phyloP scores from a whole-genome alignment of 192 early-diverging fungal genomes.

The Jimgerdemannia flammicorona region DNA sequence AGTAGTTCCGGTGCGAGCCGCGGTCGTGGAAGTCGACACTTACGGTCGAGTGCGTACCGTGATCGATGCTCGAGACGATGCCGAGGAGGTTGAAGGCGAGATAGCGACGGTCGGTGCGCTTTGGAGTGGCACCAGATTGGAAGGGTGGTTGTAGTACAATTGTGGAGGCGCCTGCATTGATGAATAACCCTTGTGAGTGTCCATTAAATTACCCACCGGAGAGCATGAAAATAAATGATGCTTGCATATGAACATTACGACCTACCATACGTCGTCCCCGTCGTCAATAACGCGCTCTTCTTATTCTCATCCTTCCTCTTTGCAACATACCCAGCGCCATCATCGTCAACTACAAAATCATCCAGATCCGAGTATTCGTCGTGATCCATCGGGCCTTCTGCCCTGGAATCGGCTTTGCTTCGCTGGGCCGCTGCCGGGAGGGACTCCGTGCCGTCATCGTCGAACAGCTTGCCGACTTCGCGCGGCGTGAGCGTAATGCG shows the following conservation, averaged over 20 bases:
- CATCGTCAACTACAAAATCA: constrained; percentile 91
- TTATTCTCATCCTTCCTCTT: not conserved
- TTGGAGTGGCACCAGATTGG: constrained; percentile 82
- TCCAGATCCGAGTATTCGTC: constrained; percentile 58
- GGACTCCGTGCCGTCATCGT: constrained; percentile 31
- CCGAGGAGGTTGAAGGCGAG: constrained; percentile 88
- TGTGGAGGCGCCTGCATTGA: constrained; percentile 7
- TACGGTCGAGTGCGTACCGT: constrained; percentile 68
- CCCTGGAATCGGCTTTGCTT: constrained; percentile 7
- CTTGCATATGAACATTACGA: too few relatives aligned
- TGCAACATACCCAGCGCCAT: constrained; percentile 65
- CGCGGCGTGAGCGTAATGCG: constrained; percentile 16
- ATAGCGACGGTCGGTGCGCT: constrained; percentile 48
- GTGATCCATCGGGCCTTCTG: constrained; percentile 19
- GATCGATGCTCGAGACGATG: constrained; percentile 66
- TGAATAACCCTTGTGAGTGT: not conserved
- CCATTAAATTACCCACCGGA: not conserved
- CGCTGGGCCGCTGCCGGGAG: constrained; percentile 25
- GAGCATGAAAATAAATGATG: constrained; percentile 9
- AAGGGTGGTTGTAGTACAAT: constrained; percentile 56
- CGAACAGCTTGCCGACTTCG: constrained; percentile 35
- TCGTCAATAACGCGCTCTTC: too few relatives aligned
- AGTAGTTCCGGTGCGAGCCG: constrained; percentile 66
- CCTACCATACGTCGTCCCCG: too few relatives aligned
- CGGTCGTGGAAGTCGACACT: constrained; percentile 91